Percentiles rank a stretch among this genome's conserved stretches.
phyloP scores from a whole-genome alignment of 176 grass and related monocot genomes.

The Raddia distichophylla region DNA sequence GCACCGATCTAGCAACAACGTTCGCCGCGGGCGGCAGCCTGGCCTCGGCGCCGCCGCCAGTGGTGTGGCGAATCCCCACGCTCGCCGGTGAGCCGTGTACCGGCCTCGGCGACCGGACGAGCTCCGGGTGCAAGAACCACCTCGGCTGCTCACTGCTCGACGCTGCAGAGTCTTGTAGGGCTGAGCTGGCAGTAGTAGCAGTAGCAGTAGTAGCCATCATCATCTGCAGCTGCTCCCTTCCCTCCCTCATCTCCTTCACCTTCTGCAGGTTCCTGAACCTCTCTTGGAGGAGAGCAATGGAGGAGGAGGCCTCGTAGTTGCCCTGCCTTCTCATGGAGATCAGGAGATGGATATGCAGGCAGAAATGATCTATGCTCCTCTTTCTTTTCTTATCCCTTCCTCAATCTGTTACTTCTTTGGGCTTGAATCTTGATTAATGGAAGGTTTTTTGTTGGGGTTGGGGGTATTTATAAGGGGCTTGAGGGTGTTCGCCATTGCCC shows the following conservation, averaged over 20 bases:
- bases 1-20: neutral
- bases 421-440: neutral
- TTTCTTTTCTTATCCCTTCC: neutral
- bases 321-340: constrained; percentile 39
- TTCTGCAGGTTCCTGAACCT: constrained; percentile 66
- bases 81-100: neutral
- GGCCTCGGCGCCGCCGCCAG: neutral
- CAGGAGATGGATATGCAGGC: neutral
- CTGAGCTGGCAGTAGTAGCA: neutral
- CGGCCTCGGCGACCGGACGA: constrained; percentile 20
- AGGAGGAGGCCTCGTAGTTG: constrained; percentile 35
- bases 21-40: neutral
- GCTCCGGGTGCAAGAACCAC: constrained; percentile 57
- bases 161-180: neutral
- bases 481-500: neutral
- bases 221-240: constrained; percentile 42
- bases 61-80: neutral
- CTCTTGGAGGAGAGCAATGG: constrained; percentile 69
- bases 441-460: neutral
- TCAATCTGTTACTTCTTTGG: neutral
- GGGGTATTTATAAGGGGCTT: constrained; percentile 61
- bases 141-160: constrained; percentile 13
- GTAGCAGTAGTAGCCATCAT: neutral
- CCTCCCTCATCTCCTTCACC: constrained; percentile 64
- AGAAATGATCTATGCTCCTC: neutral